phyloP scores from a whole-genome alignment of 768 basidiomycete species.

The Termitomyces sp. region DNA sequence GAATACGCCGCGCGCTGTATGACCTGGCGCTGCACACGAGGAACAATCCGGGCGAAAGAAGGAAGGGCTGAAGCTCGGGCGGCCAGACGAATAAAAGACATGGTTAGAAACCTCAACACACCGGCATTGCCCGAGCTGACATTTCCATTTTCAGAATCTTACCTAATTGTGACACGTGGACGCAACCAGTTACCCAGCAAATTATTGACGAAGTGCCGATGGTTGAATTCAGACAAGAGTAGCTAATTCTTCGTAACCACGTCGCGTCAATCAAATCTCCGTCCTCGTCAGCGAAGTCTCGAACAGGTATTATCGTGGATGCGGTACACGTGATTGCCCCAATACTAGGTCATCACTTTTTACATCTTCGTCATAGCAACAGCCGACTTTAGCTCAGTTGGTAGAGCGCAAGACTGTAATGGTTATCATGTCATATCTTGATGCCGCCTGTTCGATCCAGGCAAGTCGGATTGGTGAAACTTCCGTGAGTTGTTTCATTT shows the following conservation, averaged over 20 bases:
- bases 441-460: slow-evolving; percentile 11
- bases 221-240: no score
- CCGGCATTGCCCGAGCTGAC: slow-evolving; percentile 7
- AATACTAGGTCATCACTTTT: no score
- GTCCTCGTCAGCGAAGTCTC: no score
- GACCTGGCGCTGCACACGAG: slow-evolving; percentile 28
- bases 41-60: slow-evolving; percentile 30
- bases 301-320: no score
- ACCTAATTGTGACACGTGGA: not conserved
- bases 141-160: not conserved
- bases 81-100: slow-evolving; percentile 53
- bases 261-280: no score
- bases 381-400: slow-evolving; percentile 40
- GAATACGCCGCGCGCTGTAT: slow-evolving; percentile 54
- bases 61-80: slow-evolving; percentile 38
- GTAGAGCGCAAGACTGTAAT: slow-evolving; percentile 32
- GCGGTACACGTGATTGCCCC: no score
- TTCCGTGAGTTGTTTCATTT: not conserved
- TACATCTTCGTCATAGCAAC: no score
- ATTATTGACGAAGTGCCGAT: no score
- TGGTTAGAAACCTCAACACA: slow-evolving; percentile 22
- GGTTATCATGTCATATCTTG: slow-evolving; percentile 3
- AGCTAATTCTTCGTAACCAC: no score
- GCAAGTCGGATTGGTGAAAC: not conserved
- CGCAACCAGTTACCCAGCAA: no score